Conservation (phyloP, 2,329 filamentous ascomycete genomes). For the Onygenales sp. region DNA sequence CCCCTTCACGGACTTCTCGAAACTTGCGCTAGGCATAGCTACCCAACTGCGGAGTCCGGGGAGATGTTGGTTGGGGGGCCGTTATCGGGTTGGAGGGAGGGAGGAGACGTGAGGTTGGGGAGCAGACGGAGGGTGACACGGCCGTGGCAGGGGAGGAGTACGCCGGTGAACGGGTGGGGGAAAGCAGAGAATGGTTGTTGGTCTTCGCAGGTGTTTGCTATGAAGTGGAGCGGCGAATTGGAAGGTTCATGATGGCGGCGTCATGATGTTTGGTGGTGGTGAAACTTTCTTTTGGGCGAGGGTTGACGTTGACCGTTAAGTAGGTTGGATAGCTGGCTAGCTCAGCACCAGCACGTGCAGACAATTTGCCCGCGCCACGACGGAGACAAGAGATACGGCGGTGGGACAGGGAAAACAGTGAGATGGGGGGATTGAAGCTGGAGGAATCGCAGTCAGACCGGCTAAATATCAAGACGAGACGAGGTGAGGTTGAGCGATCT, state of each 20-base stretch:
- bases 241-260: not conserved
- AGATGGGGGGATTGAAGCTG: too few species aligned
- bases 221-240: not conserved
- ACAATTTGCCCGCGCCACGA: too few species aligned
- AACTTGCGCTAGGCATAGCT: slow-evolving; percentile 57
- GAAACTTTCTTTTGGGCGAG: not conserved
- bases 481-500: too few species aligned
- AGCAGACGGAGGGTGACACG: not conserved
- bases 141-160: not conserved
- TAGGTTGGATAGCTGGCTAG: too few species aligned
- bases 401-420: too few species aligned
- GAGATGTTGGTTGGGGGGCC: not conserved
- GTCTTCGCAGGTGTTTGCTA: not conserved
- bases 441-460: too few species aligned
- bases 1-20: slow-evolving; percentile 98
- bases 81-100: not conserved
- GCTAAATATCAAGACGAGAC: too few species aligned
- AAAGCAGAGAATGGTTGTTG: not conserved
- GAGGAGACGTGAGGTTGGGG: not conserved
- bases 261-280: not conserved
- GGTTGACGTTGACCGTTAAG: too few species aligned
- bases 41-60: not conserved
- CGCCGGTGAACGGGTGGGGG: not conserved
- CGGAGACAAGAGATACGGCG: too few species aligned
- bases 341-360: too few species aligned